Base-by-base conservation (phyloP, 257 asterid genomes). In the Scutellaria galericulata region DNA sequence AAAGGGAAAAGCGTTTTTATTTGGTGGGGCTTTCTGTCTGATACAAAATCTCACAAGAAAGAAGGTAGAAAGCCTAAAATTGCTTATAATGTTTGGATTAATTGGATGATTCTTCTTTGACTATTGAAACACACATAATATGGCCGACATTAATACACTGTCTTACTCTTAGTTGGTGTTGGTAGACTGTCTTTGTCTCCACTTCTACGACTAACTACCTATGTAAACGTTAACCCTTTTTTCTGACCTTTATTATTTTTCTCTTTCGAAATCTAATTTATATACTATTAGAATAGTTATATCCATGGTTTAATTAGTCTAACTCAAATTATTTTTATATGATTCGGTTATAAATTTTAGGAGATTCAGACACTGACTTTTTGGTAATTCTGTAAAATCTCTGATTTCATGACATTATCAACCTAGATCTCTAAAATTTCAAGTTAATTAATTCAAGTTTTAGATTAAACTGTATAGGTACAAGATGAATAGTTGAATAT, bases 101-200 rank as follows among this genome's bases (percentile, higher is more conserved):
- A n/a, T 9, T 3, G 53, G 59, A 5, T 39, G 10, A 46, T 31
- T 31, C 4, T 31, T 31, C 63, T 68, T 79, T 79, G 89, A 75
- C 89, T 63, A 68, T 76, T 27, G 51, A 70, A 18, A 64, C 35
- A 50, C 56, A 55, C 61, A 27, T 58, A 57, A 31, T 69, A 58
- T 72, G 81, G 86, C 89, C 86, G 89, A 79, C 89, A 84, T 52
- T 12, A 41, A 52, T 51, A 50, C 53, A 75, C 14, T 7, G 12
- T 9, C 22, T 31, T 50, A 7, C 45, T 66, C 74, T 42, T 66
- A 47, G 57, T 66, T 42, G 24, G 22, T 82, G 18, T 78, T 66
- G 74, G 68, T 66, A 44, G 53, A 66, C 64, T 75, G 12, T 68
- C 64, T 54, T 9, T 57, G 14, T 77, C 60, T 73, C 39, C 51